phyloP scores from a whole-genome alignment of 2,329 filamentous ascomycete species.

The Cercospora zeina region DNA sequence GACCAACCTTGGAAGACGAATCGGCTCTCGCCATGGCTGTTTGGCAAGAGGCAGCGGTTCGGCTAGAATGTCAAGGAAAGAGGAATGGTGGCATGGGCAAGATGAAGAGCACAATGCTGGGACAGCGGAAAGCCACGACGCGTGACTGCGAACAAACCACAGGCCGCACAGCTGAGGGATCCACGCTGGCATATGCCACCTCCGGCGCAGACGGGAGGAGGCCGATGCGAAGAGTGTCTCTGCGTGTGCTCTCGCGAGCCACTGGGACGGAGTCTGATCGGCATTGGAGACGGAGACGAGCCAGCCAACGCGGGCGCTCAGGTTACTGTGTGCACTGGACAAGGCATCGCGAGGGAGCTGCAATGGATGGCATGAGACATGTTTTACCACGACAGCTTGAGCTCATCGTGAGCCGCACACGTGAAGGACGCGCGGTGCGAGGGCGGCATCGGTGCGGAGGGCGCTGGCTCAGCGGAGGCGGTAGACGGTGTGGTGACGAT shows the following conservation, averaged over 20 bases:
- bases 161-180: background rate
- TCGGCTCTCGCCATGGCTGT: constrained; percentile 16
- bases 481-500: background rate
- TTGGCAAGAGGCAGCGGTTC: background rate
- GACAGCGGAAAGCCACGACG: constrained; percentile 5
- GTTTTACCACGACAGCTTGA: constrained; percentile 7
- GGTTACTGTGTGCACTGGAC: background rate
- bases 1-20: constrained; percentile 14
- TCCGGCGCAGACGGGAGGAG: background rate
- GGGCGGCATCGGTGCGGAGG: background rate
- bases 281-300: constrained; percentile 1
- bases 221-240: constrained; percentile 10
- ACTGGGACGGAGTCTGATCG: constrained; percentile 2
- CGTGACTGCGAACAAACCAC: background rate
- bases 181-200: background rate
- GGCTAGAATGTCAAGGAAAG: constrained; percentile 8
- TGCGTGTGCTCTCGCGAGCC: constrained; percentile 8
- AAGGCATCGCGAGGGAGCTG: background rate
- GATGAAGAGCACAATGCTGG: background rate
- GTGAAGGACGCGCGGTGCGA: background rate
- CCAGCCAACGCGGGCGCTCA: background rate
- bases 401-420: background rate
- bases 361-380: constrained; percentile 13
- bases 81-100: background rate
- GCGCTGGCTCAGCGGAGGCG: background rate